Evolutionary conservation across 1,139 yeast species (phyloP), one percentile per base, ranked within the genome.

Genomic region (Yamadazyma blattariae): DNA sequence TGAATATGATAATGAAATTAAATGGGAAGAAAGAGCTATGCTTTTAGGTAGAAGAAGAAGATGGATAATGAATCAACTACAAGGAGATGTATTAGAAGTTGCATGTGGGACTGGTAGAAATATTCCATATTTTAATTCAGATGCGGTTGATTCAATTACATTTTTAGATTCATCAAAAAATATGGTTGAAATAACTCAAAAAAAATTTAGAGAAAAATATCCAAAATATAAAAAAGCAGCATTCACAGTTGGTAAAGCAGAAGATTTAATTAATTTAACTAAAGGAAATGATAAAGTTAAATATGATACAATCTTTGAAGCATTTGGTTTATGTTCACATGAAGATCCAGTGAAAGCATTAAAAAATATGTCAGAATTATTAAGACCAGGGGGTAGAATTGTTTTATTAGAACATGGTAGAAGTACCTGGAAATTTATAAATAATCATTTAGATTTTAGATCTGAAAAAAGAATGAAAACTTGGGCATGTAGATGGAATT

Each of bases 401-500:
- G 78, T 92, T 2, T 67, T 92, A 26, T 67, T 92, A 39, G 98
- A 92, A 54, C 98, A 94, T 54, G 98, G 98, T 2, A 71, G 96
- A 51, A 86, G 96, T 39, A 71, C 78, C 1, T 87, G 82, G 67
- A 82, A 79, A 34, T 77, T 83, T 40, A 74, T 92, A 46, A 92
- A 94, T 58, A 75, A 79, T 29, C 80, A 85, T 42, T 69, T 92
- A 59, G 97, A 92, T 58, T 77, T 79, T 45, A 73, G 94, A 46
- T 90, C 96, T 7, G 89, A 79, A 38, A 76, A 79, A 47, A 82
- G 97, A 61, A 78, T 90, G 67, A 76, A 84, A 45, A 81, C 84
- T 10, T 92, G 97, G 97, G 97, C 97, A 3, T 92, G 98, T 61
- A 70, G 97, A 53, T 92, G 97, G 97, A 92, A 92, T 53, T 67